Base-by-base conservation (phyloP, 2,329 filamentous ascomycete genomes). In the Lachnum nothofagi region DNA sequence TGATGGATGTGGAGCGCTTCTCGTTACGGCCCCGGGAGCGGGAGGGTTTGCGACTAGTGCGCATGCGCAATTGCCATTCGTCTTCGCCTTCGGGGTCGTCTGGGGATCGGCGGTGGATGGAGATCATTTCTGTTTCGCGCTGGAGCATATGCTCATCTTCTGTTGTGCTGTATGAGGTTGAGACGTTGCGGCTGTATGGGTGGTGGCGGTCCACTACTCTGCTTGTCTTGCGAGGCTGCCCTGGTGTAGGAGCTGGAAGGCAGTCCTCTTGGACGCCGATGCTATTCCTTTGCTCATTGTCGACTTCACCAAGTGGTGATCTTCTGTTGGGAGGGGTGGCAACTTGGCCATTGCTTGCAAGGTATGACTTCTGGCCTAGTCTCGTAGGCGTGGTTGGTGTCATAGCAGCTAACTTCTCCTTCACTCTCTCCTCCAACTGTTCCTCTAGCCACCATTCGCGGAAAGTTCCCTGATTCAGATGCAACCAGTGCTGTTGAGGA, bases 401-500 rank as follows among this genome's bases (percentile, higher is more conserved):
- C 44, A 62, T 61, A 44, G 46, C 59, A 8, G 69, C 69, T 20
- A 77, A 72, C 61, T 80, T 71, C 64, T 84, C 79, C 65, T 78
- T 80, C 63, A 66, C 62, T 37, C 65, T 67, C 46, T 64, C 57
- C 49, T 67, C 65, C 29, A 63, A 65, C 38, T 75, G 77, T 64
- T 88, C 84, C 63, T 87, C 83, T 56, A 81, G 78, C 88, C 91
- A 97, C 93, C 93, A 98, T 70, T 97, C 90, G n/a, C 93, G 82
- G 82, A 98, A 98, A 29, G 87, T 85, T 29, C 87, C 87, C 70
- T 98, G 93, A 72, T 98, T 96, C 54, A 98, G 79, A 66, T 98
- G 93, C 46, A 98, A 79, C 93, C 93, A 98, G 71, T 98, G 93
- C 71, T 98, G 93, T 67, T 98, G 93, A 33, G 93, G 93, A 0